Evolutionary conservation across 768 basidiomycete species (phyloP).

Genomic region (Candolleomyces aberdarensis): DNA sequence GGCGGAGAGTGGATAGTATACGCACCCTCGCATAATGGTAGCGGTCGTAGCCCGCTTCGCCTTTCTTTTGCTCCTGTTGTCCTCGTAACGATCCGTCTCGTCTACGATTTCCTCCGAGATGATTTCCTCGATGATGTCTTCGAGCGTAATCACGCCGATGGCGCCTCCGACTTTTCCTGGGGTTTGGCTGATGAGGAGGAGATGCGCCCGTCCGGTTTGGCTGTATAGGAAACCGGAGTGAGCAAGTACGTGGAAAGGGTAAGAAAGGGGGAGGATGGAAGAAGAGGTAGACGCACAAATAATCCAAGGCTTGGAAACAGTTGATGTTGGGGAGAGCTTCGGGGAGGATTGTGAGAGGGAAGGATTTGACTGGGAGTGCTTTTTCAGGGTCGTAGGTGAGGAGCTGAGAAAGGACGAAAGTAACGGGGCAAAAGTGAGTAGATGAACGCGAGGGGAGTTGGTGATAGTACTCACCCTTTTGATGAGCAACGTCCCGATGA

Average conservation of each 20-base stretch:
- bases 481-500: conserved; percentile 78
- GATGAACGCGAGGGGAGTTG: conserved; percentile 5
- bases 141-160: conserved; percentile 87
- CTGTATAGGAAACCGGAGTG: too few species aligned
- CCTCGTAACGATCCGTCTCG: conserved; percentile 88
- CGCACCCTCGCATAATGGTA: conserved; percentile 76
- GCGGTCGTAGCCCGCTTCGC: conserved; percentile 73
- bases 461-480: conserved; percentile 54
- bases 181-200: conserved; percentile 79
- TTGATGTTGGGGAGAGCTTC: conserved; percentile 88
- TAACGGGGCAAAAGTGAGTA: background rate
- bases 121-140: conserved; percentile 89
- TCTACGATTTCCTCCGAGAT: conserved; percentile 95
- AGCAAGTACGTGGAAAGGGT: too few species aligned
- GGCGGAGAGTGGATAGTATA: background rate
- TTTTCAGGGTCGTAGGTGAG: conserved; percentile 87
- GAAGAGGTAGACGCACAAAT: too few species aligned
- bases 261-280: too few species aligned
- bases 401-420: conserved; percentile 44
- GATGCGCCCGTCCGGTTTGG: conserved; percentile 93
- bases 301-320: conserved; percentile 93
- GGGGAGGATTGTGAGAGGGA: conserved; percentile 80
- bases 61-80: conserved; percentile 75
- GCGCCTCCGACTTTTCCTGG: conserved; percentile 86
- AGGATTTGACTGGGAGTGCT: conserved; percentile 66